Evolutionary conservation across 2,329 filamentous ascomycete genomes (phyloP).

Genomic region (Paradendryphiella salina): DNA sequence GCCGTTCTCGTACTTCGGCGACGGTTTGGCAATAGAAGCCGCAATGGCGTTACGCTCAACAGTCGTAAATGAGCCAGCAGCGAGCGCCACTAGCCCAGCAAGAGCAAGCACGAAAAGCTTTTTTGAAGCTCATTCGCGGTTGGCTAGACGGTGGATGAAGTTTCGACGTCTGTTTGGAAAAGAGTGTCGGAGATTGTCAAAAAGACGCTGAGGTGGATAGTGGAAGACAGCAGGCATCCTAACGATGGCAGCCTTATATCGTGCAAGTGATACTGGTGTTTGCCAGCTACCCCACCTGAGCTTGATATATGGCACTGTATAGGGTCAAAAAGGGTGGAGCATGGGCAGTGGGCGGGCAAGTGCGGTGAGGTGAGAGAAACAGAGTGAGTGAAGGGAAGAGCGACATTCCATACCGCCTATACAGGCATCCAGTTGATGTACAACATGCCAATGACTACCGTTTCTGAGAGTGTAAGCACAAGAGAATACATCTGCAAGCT

Average conservation of each 20-base stretch:
- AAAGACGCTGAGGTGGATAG: background rate
- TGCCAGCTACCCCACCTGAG: background rate
- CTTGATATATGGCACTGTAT: background rate
- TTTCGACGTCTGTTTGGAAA: background rate
- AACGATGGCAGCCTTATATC: background rate
- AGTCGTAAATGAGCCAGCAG: background rate
- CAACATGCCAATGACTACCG: too few relatives aligned
- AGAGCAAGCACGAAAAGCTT: conserved; percentile 10
- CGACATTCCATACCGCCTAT: background rate
- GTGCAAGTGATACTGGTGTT: background rate
- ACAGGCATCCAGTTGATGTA: too few relatives aligned
- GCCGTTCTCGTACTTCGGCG: background rate
- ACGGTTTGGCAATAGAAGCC: background rate
- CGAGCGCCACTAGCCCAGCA: conserved; percentile 7
- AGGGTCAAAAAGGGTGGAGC: conserved; percentile 1
- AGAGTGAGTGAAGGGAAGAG: background rate
- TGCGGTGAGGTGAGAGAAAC: background rate
- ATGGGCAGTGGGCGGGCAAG: background rate
- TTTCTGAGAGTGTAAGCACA: too few relatives aligned
- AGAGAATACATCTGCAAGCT: too few relatives aligned
- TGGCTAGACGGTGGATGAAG: background rate
- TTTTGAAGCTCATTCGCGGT: background rate
- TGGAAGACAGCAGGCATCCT: background rate
- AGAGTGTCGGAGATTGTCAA: too few relatives aligned
- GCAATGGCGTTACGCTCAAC: background rate